These are phyloP conservation scores for Fusarium ramigenum DNA, from an alignment of 2,329 filamentous ascomycete genomes.

Conservation along the genomic window DNA sequence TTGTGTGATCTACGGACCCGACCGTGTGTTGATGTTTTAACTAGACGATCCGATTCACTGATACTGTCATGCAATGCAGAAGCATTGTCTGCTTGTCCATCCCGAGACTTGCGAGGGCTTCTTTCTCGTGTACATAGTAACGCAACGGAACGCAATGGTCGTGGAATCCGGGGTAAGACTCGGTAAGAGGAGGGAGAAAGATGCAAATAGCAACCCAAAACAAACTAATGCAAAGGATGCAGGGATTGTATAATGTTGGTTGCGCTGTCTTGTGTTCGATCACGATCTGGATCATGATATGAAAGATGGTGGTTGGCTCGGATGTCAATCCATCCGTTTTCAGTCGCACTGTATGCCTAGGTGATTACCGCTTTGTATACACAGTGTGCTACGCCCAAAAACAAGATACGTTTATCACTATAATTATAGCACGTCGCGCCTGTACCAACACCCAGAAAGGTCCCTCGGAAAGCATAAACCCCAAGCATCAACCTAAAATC, in stretches of 20 bases:
- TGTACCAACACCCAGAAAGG: not conserved
- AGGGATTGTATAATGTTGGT: slow-evolving; percentile 28
- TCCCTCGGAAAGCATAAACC: not conserved
- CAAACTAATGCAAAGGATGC: slow-evolving; percentile 15
- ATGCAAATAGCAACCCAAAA: slow-evolving; percentile 3
- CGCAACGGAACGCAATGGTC: slow-evolving; percentile 18
- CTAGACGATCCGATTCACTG: slow-evolving; percentile 1
- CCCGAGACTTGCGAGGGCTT: not conserved
- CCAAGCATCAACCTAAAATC: slow-evolving; percentile 10
- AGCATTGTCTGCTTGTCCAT: not conserved
- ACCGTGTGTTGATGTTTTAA: slow-evolving; percentile 15
- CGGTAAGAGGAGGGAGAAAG: slow-evolving; percentile 1
- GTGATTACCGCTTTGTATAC: not conserved
- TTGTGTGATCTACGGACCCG: slow-evolving; percentile 16
- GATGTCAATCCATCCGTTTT: slow-evolving; percentile 20
- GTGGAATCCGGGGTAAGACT: slow-evolving; percentile 33
- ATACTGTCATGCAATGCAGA: not conserved
- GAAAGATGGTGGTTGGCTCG: slow-evolving; percentile 25
- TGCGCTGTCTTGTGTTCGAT: slow-evolving; percentile 13
- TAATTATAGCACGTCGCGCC: not conserved
- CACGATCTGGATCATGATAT: slow-evolving; percentile 33
- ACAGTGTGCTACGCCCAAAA: slow-evolving; percentile 25
- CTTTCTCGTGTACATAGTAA: not conserved
- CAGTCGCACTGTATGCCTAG: slow-evolving; percentile 18
- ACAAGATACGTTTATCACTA: not conserved